These are phyloP conservation scores for Trichosanthes cucumerina DNA, from an alignment of 306 rosid species.

Conservation along the genomic window DNA sequence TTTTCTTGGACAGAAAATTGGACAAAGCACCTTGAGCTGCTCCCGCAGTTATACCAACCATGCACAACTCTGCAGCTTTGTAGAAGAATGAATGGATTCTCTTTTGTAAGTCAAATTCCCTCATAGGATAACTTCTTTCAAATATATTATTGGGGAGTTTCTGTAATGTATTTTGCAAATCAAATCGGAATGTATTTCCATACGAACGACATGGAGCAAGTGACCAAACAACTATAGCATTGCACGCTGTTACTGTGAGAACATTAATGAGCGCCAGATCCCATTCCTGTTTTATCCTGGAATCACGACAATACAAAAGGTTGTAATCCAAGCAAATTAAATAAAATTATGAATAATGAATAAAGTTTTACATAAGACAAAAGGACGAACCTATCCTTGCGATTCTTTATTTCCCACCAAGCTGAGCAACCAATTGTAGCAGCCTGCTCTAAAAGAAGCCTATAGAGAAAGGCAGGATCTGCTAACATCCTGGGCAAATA, in stretches of 20 bases:
- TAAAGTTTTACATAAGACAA: constrained; percentile 3
- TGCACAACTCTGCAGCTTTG: constrained; percentile 97
- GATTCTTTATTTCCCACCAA: constrained; percentile 91
- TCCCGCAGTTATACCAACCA: constrained; percentile 89
- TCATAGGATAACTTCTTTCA: constrained; percentile 84
- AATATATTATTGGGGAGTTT: constrained; percentile 96
- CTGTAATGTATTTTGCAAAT: constrained; percentile 93
- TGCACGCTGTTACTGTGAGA: constrained; percentile 90
- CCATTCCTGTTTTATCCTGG: constrained; percentile 97
- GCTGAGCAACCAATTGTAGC: constrained; percentile 72
- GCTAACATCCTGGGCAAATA: constrained; percentile 74
- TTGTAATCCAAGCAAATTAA: constrained; percentile 12
- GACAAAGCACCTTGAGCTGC: constrained; percentile 80
- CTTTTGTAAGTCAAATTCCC: constrained; percentile 89
- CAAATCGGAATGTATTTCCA: constrained; percentile 85
- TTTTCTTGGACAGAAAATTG: constrained; percentile 58
- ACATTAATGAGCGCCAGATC: constrained; percentile 91
- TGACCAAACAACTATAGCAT: constrained; percentile 94
- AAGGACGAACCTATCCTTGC: constrained; percentile 64
- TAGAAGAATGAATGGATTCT: constrained; percentile 80
- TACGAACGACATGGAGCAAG: constrained; percentile 98
- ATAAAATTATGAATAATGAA: constrained; percentile 9
- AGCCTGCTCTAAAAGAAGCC: constrained; percentile 73
- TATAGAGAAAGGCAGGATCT: constrained; percentile 85
- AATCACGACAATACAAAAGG: constrained; percentile 16